Percentiles rank a stretch among this genome's conserved stretches.
These are phyloP conservation scores for Aspergillaceae sp. DNA, from an alignment of 2,329 filamentous ascomycete genomes.

Conservation along the genomic window DNA sequence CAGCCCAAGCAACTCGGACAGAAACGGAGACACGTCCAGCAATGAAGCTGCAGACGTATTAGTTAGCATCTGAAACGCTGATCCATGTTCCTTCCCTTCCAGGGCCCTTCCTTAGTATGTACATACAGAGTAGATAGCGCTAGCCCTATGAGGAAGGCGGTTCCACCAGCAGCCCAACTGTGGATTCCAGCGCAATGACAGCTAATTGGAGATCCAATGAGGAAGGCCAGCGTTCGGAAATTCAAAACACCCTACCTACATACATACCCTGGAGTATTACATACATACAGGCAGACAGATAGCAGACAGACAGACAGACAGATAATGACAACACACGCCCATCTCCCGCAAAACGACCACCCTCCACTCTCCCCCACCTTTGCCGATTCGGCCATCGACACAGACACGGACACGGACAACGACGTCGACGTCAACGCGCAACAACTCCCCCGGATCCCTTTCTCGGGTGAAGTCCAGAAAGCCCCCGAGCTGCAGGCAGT, in stretches of 20 bases:
- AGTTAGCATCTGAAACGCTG: too few species aligned
- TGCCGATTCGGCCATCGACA: neutral
- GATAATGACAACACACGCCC: neutral
- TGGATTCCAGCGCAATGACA: too few species aligned
- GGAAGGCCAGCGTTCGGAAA: neutral
- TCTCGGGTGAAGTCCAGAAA: too few species aligned
- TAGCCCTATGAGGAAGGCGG: too few species aligned
- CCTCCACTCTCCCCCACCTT: conserved; percentile 2
- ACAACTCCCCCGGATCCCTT: neutral
- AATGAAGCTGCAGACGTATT: too few species aligned
- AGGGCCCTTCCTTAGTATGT: too few species aligned
- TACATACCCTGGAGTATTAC: neutral
- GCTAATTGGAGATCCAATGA: too few species aligned
- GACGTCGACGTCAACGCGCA: neutral
- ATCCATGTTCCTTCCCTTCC: too few species aligned
- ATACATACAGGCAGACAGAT: neutral
- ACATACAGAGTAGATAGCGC: too few species aligned
- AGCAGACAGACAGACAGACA: neutral
- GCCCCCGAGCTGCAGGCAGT: neutral
- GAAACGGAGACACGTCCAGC: too few species aligned
- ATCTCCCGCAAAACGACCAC: neutral
- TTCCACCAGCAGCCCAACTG: too few species aligned
- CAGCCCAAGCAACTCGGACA: too few species aligned
- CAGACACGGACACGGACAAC: neutral
- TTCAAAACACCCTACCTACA: neutral